Evolutionary conservation across 768 basidiomycete species (phyloP).

Genomic region (Chalciporus piperatus): DNA sequence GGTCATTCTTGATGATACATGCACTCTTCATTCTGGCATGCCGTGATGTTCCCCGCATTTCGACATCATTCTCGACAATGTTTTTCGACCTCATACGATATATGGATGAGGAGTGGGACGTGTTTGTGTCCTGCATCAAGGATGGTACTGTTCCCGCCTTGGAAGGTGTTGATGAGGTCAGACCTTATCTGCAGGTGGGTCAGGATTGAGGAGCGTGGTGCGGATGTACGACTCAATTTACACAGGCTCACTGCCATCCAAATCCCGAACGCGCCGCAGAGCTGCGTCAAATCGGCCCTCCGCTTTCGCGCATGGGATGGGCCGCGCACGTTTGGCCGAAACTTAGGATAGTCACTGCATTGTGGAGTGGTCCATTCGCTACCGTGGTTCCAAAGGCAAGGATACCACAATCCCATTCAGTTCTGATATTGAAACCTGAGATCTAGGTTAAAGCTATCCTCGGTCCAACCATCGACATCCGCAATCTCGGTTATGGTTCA

Average conservation of each 20-base stretch:
- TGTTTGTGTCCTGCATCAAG: constrained; percentile 14
- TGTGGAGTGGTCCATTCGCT: constrained; percentile 12
- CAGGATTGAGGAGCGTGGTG: not conserved
- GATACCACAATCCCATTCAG: not conserved
- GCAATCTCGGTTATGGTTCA: constrained; percentile 6
- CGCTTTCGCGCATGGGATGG: constrained; percentile 15
- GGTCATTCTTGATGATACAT: constrained; percentile 19
- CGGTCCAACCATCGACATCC: constrained; percentile 4
- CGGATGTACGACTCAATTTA: not conserved
- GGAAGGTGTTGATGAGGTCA: constrained; percentile 5
- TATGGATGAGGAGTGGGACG: constrained; percentile 17
- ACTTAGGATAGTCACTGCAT: not conserved
- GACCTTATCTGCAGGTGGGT: constrained; percentile 11
- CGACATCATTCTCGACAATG: constrained; percentile 1
- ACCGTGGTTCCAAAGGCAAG: constrained; percentile 12
- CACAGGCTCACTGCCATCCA: constrained; percentile 9
- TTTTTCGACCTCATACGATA: constrained; percentile 14
- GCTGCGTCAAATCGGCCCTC: constrained; percentile 10
- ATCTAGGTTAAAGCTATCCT: constrained; percentile 13
- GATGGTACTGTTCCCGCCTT: constrained; percentile 16
- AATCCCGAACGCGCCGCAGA: constrained; percentile 21
- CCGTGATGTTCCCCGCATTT: constrained; percentile 1
- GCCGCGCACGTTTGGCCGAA: constrained; percentile 16
- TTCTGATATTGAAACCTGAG: not conserved
- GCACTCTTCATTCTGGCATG: constrained; percentile 18